Evolutionary conservation across 179 eudicot genomes (phyloP).

Genomic region (Corrigiola litoralis): DNA sequence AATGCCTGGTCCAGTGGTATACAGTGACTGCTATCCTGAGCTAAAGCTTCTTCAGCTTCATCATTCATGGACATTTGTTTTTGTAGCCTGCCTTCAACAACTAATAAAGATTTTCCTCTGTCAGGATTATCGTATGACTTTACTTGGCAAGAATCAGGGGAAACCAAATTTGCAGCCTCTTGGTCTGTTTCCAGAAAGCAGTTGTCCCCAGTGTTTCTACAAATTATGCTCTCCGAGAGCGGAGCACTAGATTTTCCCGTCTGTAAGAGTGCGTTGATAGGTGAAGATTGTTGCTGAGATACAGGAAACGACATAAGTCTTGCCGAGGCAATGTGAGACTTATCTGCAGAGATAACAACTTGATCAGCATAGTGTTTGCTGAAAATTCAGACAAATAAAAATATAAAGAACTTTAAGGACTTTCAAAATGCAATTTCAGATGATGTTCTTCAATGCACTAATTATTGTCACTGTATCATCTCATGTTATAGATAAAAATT

Average conservation of each 20-base stretch:
- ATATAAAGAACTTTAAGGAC: background rate
- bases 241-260: slow-evolving; percentile 30
- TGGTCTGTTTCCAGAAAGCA: slow-evolving; percentile 26
- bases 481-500: no score
- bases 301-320: slow-evolving; percentile 9
- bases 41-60: slow-evolving; percentile 19
- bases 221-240: slow-evolving; percentile 48
- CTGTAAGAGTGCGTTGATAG: slow-evolving; percentile 11
- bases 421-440: background rate
- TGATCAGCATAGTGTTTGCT: slow-evolving; percentile 12
- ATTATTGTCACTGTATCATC: background rate
- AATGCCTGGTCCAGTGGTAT: slow-evolving; percentile 16
- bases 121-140: slow-evolving; percentile 6
- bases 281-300: slow-evolving; percentile 23
- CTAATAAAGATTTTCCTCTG: slow-evolving; percentile 11
- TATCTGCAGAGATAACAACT: slow-evolving; percentile 17
- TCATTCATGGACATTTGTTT: slow-evolving; percentile 13
- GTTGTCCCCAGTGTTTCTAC: slow-evolving; percentile 30
- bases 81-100: slow-evolving; percentile 18
- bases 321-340: slow-evolving; percentile 14
- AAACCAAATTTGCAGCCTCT: slow-evolving; percentile 16
- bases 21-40: slow-evolving; percentile 17
- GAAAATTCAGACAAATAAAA: background rate
- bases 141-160: slow-evolving; percentile 28
- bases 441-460: slow-evolving; percentile 1